Evolutionary conservation across 176 grass and related monocot species (phyloP), one percentile per base, ranked within the genome.

Genomic region (Avena eriantha): DNA sequence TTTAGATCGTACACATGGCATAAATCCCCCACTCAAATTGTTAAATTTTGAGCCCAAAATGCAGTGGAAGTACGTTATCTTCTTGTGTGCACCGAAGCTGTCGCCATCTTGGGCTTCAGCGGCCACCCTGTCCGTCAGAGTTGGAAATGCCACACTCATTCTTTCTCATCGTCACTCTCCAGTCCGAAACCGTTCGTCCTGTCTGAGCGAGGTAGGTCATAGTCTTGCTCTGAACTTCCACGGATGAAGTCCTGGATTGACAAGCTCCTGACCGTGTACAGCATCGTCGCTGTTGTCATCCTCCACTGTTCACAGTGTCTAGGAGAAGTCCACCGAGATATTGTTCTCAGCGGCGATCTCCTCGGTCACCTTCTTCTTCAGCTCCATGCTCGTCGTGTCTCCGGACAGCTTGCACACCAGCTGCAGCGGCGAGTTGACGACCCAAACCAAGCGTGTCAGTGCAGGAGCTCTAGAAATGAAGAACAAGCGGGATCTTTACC

Each of bases 311-410:
- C 81, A 70, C 54, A 31, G 35, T 66, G 64, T 51, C 55, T 83
- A 21, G 60, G 50, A 39, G 0, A 89, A 69, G 19, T 84, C 81
- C 67, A 87, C 21, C 17, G 10, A 17, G 57, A 84, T 84, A 35
- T 87, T 87, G 80, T 87, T 87, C 85, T 80, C 85, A 0, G 35
- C 23, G 2, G 80, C 85, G 9, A 91, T 84, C 26, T 75, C 68
- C 39, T 84, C 87, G 68, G 45, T n/a, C 48, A 91, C 81, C 50
- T 87, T 91, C 82, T 80, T 87, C 85, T 91, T 91, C 15, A 87
- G 36, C 26, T 84, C 76, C 68, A 68, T 84, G 76, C 34, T 80
- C 49, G 57, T 51, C 16, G 71, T 79, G 76, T 80, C 31, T 22
- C 81, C 85, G 14, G 89, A 68, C 21, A 91, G 56, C 67, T 91